Evolutionary conservation across 2,329 filamentous ascomycete species (phyloP).

Genomic region (Pseudogymnoascus sp.): DNA sequence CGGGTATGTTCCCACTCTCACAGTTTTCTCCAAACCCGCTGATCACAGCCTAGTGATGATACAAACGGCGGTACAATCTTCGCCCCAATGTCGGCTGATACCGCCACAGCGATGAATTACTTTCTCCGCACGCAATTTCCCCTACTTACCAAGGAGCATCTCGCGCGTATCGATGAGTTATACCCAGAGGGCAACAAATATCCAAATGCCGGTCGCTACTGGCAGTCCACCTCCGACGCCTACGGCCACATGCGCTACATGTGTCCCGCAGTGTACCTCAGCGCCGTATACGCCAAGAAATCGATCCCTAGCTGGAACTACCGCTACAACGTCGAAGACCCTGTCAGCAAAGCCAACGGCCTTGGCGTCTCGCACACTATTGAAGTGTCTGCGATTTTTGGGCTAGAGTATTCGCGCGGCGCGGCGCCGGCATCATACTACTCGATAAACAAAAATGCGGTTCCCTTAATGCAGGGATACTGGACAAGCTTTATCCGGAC

Average conservation of each 20-base stretch:
- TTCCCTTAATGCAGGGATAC: slow-evolving; percentile 60
- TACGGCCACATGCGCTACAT: slow-evolving; percentile 62
- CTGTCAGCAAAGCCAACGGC: slow-evolving; percentile 44
- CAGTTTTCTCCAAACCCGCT: background rate
- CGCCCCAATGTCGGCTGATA: slow-evolving; percentile 44
- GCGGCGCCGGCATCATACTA: slow-evolving; percentile 50
- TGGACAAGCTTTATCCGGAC: slow-evolving; percentile 68
- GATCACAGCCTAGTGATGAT: slow-evolving; percentile 38
- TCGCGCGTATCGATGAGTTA: slow-evolving; percentile 45
- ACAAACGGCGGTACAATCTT: slow-evolving; percentile 63
- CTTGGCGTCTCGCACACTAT: slow-evolving; percentile 61
- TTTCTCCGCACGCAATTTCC: slow-evolving; percentile 57
- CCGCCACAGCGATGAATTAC: slow-evolving; percentile 41
- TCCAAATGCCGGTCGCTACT: slow-evolving; percentile 49
- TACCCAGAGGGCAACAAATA: slow-evolving; percentile 46
- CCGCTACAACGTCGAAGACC: slow-evolving; percentile 58
- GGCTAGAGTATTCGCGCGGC: slow-evolving; percentile 48
- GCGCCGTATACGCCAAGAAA: slow-evolving; percentile 20
- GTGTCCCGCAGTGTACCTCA: slow-evolving; percentile 54
- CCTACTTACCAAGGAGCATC: slow-evolving; percentile 43
- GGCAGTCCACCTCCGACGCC: slow-evolving; percentile 50
- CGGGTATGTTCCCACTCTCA: slow-evolving; percentile 23
- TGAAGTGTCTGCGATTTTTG: slow-evolving; percentile 63
- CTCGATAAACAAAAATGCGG: slow-evolving; percentile 48
- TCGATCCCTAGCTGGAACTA: slow-evolving; percentile 55